phyloP scores from a whole-genome alignment of 305 asterid species.

The Fraxinus floribunda region DNA sequence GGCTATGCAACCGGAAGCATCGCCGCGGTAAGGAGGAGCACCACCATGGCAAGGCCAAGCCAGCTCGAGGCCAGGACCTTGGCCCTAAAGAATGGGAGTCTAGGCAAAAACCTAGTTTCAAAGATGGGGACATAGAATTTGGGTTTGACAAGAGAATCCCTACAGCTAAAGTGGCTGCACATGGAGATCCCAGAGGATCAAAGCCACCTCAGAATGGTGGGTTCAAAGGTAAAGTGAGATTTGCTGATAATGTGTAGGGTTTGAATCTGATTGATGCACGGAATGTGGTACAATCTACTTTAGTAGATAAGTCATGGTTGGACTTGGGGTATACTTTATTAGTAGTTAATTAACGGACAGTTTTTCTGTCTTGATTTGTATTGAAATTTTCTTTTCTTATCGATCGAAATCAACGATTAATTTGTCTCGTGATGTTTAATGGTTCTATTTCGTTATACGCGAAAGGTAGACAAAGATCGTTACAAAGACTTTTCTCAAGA shows the following conservation, averaged over 20 bases:
- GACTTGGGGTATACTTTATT: not conserved
- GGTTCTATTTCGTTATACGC: not conserved
- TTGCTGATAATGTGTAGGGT: slow-evolving; percentile 51
- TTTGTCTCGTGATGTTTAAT: not conserved
- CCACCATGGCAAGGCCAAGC: slow-evolving; percentile 29
- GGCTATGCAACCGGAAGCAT: slow-evolving; percentile 50
- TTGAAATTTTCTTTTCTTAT: not conserved
- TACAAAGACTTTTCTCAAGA: not conserved
- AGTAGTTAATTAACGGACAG: not conserved
- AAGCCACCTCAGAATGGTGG: slow-evolving; percentile 6
- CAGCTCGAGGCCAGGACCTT: slow-evolving; percentile 23
- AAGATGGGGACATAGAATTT: slow-evolving; percentile 57
- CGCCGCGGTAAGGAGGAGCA: slow-evolving; percentile 24
- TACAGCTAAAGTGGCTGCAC: slow-evolving; percentile 22
- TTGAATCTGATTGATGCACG: not conserved
- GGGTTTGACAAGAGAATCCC: slow-evolving; percentile 53
- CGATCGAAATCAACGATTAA: not conserved
- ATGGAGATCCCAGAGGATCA: slow-evolving; percentile 32
- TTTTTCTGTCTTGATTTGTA: not conserved
- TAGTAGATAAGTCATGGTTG: not conserved
- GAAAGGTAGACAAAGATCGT: not conserved
- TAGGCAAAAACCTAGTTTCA: slow-evolving; percentile 38
- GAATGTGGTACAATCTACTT: not conserved
- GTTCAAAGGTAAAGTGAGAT: slow-evolving; percentile 36
- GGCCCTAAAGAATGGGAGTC: slow-evolving; percentile 39